Conservation (phyloP, 768 basidiomycete species). For the Leccinellum rugosiceps region DNA sequence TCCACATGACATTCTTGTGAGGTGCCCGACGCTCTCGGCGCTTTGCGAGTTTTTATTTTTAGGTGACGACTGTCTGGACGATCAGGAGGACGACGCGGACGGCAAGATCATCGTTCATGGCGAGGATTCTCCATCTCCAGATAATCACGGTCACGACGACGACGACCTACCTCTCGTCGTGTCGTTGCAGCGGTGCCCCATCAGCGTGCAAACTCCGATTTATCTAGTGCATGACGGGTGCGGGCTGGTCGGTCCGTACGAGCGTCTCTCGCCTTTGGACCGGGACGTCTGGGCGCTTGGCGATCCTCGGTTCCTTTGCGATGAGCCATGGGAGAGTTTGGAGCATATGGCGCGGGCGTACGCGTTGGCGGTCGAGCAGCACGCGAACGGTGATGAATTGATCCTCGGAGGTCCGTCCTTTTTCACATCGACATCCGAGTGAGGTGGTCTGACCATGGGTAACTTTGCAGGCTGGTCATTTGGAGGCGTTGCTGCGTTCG, state of each 20-base stretch:
- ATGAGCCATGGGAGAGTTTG: conserved; percentile 46
- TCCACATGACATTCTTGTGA: conserved; percentile 42
- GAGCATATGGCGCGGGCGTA: conserved; percentile 54
- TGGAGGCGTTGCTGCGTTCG: conserved; percentile 70
- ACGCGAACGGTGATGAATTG: conserved; percentile 35
- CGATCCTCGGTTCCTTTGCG: conserved; percentile 49
- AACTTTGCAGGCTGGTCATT: conserved; percentile 67
- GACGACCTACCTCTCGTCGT: background rate
- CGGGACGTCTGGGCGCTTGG: conserved; percentile 60
- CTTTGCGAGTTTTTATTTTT: background rate
- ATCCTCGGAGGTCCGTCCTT: conserved; percentile 54
- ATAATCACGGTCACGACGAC: background rate
- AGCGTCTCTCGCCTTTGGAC: conserved; percentile 42
- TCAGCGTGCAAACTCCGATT: conserved; percentile 37
- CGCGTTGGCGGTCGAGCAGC: conserved; percentile 37
- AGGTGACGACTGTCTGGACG: background rate
- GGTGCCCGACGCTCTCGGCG: conserved; percentile 36
- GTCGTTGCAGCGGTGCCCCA: conserved; percentile 8
- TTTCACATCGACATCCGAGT: background rate
- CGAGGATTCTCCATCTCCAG: background rate
- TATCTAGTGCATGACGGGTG: conserved; percentile 75
- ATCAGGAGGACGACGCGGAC: background rate
- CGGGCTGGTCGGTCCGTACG: conserved; percentile 53
- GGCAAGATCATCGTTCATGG: background rate
- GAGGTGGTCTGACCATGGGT: background rate